These are phyloP conservation scores for Claviceps sp. DNA, from an alignment of 2,329 filamentous ascomycete species.

Conservation along the genomic window DNA sequence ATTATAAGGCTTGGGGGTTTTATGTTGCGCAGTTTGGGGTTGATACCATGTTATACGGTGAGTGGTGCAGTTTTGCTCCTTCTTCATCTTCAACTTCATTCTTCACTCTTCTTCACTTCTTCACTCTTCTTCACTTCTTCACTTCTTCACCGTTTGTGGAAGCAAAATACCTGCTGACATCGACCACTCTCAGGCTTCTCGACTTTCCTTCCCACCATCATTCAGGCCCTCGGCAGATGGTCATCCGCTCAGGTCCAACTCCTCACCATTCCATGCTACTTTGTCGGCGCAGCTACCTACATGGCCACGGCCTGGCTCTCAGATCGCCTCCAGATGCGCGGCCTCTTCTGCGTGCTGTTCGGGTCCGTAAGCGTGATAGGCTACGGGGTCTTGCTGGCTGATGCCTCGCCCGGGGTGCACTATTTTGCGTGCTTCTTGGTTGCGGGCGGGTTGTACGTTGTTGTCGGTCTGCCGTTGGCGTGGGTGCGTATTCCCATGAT, in stretches of 20 bases:
- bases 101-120: background rate
- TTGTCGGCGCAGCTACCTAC: constrained; percentile 56
- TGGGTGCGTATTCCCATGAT: constrained; percentile 24
- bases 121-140: background rate
- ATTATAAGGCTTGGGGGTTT: constrained; percentile 67
- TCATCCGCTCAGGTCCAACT: constrained; percentile 54
- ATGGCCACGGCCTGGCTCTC: constrained; percentile 52
- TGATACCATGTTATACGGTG: constrained; percentile 61
- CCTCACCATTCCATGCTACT: constrained; percentile 68
- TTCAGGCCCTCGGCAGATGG: constrained; percentile 53
- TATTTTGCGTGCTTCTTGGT: constrained; percentile 70
- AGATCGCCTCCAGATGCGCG: constrained; percentile 53
- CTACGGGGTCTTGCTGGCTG: constrained; percentile 53
- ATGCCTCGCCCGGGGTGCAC: constrained; percentile 46
- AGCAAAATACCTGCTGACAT: background rate
- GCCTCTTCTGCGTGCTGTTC: constrained; percentile 49
- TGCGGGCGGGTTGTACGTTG: constrained; percentile 52
- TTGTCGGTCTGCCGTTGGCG: constrained; percentile 42
- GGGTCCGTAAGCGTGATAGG: constrained; percentile 51
- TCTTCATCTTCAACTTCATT: background rate
- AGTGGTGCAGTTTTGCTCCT: background rate
- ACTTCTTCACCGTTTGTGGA: background rate
- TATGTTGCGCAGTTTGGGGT: constrained; percentile 56
- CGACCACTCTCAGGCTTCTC: constrained; percentile 41
- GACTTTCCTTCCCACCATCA: constrained; percentile 69